These are phyloP conservation scores for Magnolia changhungtana DNA, from an alignment of 164 flowering plant species.

Conservation along the genomic window DNA sequence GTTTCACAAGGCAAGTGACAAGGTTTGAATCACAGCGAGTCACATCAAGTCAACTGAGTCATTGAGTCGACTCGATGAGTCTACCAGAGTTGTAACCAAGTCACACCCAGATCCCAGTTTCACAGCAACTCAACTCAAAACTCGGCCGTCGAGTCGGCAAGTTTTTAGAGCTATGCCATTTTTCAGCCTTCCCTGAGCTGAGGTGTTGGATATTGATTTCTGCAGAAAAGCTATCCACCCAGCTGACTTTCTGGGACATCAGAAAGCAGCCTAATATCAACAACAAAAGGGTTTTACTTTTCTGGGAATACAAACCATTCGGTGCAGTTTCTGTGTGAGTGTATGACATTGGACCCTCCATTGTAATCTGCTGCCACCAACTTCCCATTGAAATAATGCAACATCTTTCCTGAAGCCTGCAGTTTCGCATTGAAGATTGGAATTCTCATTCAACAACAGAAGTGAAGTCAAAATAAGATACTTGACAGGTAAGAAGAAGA, in stretches of 20 bases:
- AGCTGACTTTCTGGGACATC: no score
- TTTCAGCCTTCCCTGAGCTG: not conserved
- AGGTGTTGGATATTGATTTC: no score
- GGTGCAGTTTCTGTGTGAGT: conserved; percentile 71
- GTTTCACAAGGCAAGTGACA: no score
- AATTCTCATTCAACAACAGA: conserved; percentile 2
- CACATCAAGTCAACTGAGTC: no score
- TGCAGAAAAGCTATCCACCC: no score
- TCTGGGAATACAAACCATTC: conserved; percentile 58
- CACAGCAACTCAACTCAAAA: no score
- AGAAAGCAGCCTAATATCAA: no score
- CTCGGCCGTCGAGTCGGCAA: no score
- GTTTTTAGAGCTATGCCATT: not conserved
- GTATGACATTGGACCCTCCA: conserved; percentile 49
- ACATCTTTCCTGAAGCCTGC: conserved; percentile 77
- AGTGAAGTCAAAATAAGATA: not conserved
- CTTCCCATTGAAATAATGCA: conserved; percentile 66
- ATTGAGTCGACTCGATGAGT: no score
- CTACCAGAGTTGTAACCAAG: no score
- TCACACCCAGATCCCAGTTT: no score
- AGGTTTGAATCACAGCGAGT: no score
- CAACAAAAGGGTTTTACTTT: not conserved
- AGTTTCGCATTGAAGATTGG: conserved; percentile 11
- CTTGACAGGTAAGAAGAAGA: not conserved
- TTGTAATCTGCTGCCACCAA: conserved; percentile 48